A percentile compares a stretch with the other conserved stretches of the same genome.
These are phyloP conservation scores for Kurtzmaniella quercitrusa DNA, from an alignment of 1,139 yeast species.

Conservation along the genomic window DNA sequence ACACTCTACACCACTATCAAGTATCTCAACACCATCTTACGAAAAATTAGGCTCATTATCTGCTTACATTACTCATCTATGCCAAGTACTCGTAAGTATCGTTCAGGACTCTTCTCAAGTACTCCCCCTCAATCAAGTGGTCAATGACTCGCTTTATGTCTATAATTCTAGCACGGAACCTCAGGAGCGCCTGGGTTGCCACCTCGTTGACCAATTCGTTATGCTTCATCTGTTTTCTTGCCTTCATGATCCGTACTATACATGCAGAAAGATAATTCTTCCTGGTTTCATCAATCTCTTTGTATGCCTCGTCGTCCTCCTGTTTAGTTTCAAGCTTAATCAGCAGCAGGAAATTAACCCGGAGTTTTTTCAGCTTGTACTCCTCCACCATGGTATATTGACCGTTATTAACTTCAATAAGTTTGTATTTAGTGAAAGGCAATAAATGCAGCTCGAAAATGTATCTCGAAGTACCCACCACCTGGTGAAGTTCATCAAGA, in stretches of 20 bases:
- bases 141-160: constrained; percentile 89
- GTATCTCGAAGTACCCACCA: constrained; percentile 64
- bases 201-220: constrained; percentile 84
- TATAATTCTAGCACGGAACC: constrained; percentile 81
- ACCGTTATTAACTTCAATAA: constrained; percentile 59
- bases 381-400: constrained; percentile 70
- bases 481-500: constrained; percentile 55
- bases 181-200: constrained; percentile 75
- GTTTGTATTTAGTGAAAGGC: constrained; percentile 76
- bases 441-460: constrained; percentile 69
- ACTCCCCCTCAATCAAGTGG: constrained; percentile 80
- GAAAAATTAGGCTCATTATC: too few relatives aligned
- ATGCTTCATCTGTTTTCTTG: constrained; percentile 76
- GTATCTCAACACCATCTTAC: too few relatives aligned
- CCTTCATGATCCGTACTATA: constrained; percentile 95
- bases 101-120: constrained; percentile 71
- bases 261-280: constrained; percentile 86
- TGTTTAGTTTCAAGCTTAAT: constrained; percentile 72
- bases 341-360: constrained; percentile 81
- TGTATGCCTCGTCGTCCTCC: constrained; percentile 78
- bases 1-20: too few relatives aligned
- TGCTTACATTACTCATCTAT: constrained; percentile 14
- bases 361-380: constrained; percentile 79
- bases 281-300: constrained; percentile 84
- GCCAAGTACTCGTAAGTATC: constrained; percentile 81